Evolutionary conservation across 163 green algal species (phyloP).

Genomic region (Chloroidium sp.): DNA sequence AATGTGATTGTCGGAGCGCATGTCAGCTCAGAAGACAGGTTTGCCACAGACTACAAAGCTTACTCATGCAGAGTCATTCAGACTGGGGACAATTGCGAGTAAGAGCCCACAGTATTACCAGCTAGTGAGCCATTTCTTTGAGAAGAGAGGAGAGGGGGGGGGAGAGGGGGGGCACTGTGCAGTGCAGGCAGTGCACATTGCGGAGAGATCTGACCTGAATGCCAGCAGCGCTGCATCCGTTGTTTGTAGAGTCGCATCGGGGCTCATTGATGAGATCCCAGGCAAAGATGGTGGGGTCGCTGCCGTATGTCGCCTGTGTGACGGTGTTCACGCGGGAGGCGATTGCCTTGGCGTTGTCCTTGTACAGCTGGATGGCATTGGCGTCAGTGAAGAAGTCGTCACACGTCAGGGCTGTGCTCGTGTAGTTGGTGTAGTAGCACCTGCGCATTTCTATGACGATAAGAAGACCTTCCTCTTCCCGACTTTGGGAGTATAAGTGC

Average conservation of each 20-base stretch:
- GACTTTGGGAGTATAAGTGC: neutral
- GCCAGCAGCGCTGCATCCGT: neutral
- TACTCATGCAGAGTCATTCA: no score
- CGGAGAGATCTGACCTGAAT: neutral
- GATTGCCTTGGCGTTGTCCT: conserved; percentile 32
- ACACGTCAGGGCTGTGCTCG: neutral
- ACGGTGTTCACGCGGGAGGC: conserved; percentile 48
- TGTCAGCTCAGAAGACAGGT: no score
- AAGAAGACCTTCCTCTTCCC: neutral
- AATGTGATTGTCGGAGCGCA: no score
- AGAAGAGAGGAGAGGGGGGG: neutral
- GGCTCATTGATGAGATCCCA: conserved; percentile 64
- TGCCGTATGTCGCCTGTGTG: conserved; percentile 39
- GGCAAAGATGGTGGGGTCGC: conserved; percentile 60
- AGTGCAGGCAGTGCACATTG: neutral
- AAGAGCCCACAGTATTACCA: no score
- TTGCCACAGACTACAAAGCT: no score
- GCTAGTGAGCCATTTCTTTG: neutral
- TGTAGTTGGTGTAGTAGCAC: conserved; percentile 9
- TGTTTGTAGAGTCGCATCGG: conserved; percentile 18
- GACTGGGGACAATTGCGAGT: no score
- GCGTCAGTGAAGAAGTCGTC: conserved; percentile 25
- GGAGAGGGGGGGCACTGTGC: conserved; percentile 1
- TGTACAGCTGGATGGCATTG: conserved; percentile 21
- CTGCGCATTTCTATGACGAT: neutral